Evolutionary conservation across 164 flowering plant species (phyloP).

Genomic region (Magnolia officinalis): DNA sequence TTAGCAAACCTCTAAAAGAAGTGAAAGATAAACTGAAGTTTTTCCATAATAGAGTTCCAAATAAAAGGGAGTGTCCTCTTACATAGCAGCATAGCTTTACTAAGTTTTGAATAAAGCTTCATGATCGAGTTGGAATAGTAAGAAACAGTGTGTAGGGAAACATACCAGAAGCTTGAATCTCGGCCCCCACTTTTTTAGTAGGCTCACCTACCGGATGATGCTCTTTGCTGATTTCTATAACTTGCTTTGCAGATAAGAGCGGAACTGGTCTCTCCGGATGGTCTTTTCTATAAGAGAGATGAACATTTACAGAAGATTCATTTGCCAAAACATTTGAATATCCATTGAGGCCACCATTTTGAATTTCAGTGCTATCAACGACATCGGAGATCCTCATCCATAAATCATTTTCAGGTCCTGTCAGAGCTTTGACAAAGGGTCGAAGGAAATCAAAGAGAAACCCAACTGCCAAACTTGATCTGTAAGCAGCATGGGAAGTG

Average conservation of each 20-base stretch:
- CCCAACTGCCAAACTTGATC: slow-evolving; percentile 76
- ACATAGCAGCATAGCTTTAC: too few relatives aligned
- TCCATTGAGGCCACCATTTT: slow-evolving; percentile 20
- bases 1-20: too few relatives aligned
- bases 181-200: slow-evolving; percentile 56
- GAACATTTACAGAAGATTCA: slow-evolving; percentile 2
- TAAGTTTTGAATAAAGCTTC: too few relatives aligned
- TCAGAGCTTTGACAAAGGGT: slow-evolving; percentile 10
- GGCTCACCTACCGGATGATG: slow-evolving; percentile 78
- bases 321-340: not conserved
- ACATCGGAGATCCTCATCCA: not conserved
- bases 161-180: slow-evolving; percentile 91
- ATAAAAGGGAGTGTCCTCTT: too few relatives aligned
- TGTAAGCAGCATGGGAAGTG: slow-evolving; percentile 44
- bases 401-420: not conserved
- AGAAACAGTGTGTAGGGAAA: not conserved
- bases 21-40: too few relatives aligned
- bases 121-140: too few relatives aligned
- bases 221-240: slow-evolving; percentile 40
- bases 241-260: slow-evolving; percentile 61
- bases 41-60: too few relatives aligned
- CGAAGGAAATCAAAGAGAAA: slow-evolving; percentile 42
- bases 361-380: slow-evolving; percentile 9
- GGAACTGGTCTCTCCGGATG: slow-evolving; percentile 17
- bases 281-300: slow-evolving; percentile 4